Percentiles rank a stretch among this genome's conserved stretches.
Evolutionary conservation across 352 stramenopile species (phyloP).

Genomic region (Phytophthora rubi): DNA sequence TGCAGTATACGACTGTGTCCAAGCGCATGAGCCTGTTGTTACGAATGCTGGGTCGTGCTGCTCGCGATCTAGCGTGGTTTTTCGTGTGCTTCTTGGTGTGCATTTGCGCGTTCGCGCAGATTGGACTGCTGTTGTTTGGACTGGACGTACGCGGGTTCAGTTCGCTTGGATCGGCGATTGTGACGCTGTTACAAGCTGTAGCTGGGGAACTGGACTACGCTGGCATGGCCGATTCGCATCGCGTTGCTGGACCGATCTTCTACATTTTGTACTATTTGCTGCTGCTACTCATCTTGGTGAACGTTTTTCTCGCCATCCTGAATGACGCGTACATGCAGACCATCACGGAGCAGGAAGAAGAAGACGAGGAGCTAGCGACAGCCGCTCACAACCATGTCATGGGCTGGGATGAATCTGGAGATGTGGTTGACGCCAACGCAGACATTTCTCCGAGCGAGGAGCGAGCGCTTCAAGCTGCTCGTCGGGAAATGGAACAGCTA

Average conservation of each 20-base stretch:
- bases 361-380: constrained; percentile 44
- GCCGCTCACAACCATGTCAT: constrained; percentile 19
- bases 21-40: constrained; percentile 68
- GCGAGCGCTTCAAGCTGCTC: constrained; percentile 24
- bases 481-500: constrained; percentile 51
- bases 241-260: constrained; percentile 63
- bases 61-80: constrained; percentile 62
- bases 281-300: constrained; percentile 71
- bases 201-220: constrained; percentile 64
- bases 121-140: constrained; percentile 70
- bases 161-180: constrained; percentile 53
- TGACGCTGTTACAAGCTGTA: constrained; percentile 69
- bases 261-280: constrained; percentile 79
- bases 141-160: constrained; percentile 60
- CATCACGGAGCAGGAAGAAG: constrained; percentile 68
- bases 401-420: constrained; percentile 33
- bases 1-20: constrained; percentile 77
- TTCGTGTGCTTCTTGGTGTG: constrained; percentile 65
- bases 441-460: constrained; percentile 38
- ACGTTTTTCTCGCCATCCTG: constrained; percentile 78
- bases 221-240: constrained; percentile 49
- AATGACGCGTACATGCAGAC: constrained; percentile 82
- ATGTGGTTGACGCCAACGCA: constrained; percentile 34
- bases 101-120: constrained; percentile 69
- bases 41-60: constrained; percentile 57